A percentile compares a stretch with the other conserved stretches of the same genome.
Conservation (phyloP, 2,329 filamentous ascomycete genomes). For the Sclerotinia spermophila region DNA sequence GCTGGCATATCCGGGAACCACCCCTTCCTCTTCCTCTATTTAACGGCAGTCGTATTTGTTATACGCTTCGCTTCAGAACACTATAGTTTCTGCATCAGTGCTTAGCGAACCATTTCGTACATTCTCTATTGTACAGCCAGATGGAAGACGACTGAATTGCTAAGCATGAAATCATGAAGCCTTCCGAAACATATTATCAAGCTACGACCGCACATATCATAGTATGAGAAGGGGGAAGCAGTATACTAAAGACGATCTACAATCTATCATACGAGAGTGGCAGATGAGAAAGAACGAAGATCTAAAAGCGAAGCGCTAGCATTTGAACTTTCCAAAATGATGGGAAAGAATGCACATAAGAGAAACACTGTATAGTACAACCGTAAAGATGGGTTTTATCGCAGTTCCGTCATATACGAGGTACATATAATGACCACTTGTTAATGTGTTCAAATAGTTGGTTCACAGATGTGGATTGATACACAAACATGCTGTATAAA, state of each 20-base stretch:
- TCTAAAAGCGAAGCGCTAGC: not conserved
- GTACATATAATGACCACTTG: too few relatives aligned
- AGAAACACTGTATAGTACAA: not conserved
- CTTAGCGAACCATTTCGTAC: not conserved
- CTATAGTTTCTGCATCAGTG: too few relatives aligned
- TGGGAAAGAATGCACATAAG: too few relatives aligned
- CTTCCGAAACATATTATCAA: not conserved
- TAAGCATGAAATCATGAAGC: not conserved
- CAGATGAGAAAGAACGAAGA: not conserved
- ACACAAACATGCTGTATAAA: not conserved
- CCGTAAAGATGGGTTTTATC: not conserved
- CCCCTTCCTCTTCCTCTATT: not conserved
- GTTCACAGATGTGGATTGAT: not conserved
- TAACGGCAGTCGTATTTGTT: not conserved
- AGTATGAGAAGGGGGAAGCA: too few relatives aligned
- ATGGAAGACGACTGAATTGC: not conserved
- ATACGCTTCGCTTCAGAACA: not conserved
- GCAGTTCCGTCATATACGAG: not conserved
- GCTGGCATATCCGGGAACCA: not conserved
- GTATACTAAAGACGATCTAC: not conserved
- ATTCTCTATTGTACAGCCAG: not conserved
- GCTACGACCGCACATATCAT: not conserved
- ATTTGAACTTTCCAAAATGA: too few relatives aligned
- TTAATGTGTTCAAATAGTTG: too few relatives aligned
- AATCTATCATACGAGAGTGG: not conserved